These are phyloP conservation scores for Pterocarpus santalinus DNA, from an alignment of 306 rosid genomes.

Conservation along the genomic window DNA sequence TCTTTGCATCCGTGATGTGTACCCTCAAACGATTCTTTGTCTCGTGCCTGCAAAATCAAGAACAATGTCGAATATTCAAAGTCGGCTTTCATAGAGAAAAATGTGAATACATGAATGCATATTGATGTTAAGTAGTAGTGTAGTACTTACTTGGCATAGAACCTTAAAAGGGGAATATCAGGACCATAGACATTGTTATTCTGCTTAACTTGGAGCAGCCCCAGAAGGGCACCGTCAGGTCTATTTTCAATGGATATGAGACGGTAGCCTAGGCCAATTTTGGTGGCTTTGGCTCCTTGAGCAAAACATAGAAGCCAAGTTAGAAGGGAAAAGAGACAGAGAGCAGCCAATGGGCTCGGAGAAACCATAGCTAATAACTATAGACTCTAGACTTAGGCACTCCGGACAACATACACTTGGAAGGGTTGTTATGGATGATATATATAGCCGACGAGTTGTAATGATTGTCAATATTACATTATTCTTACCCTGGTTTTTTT, in stretches of 20 bases:
- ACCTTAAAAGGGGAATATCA: constrained; percentile 74
- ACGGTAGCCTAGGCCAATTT: constrained; percentile 85
- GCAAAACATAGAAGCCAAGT: constrained; percentile 37
- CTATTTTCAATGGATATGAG: constrained; percentile 66
- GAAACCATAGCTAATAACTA: constrained; percentile 35
- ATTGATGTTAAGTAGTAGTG: neutral
- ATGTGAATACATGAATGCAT: neutral
- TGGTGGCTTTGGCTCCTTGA: constrained; percentile 37
- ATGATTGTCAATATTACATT: neutral
- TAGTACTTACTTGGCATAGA: constrained; percentile 73
- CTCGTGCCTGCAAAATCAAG: constrained; percentile 67
- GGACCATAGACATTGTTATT: constrained; percentile 73
- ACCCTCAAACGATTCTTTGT: constrained; percentile 75
- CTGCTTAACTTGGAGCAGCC: constrained; percentile 67
- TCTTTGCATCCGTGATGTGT: constrained; percentile 78
- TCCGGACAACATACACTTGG: neutral
- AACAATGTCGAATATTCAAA: neutral
- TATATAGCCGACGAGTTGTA: neutral
- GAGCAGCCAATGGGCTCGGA: constrained; percentile 1
- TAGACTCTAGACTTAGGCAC: neutral
- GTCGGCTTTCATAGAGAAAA: neutral
- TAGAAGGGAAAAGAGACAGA: constrained; percentile 40
- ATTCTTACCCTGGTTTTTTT: neutral
- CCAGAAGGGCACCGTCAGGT: constrained; percentile 72
- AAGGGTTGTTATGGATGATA: neutral